A percentile compares a stretch with the other conserved stretches of the same genome.
phyloP scores from a whole-genome alignment of 345 rosid genomes.

The Punica granatum region DNA sequence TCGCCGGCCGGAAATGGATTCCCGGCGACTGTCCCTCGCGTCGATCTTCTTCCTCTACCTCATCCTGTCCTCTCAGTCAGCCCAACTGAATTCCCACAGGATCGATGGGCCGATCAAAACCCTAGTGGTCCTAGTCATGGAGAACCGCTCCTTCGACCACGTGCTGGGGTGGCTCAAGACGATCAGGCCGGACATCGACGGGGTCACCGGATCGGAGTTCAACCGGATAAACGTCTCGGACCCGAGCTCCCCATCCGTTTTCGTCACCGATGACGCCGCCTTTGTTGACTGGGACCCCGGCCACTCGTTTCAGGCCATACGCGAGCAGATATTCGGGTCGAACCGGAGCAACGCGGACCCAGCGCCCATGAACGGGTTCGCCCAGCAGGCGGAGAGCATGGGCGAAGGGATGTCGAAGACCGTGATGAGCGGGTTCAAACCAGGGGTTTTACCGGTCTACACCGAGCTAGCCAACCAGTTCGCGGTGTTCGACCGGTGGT shows the following conservation, averaged over 20 bases:
- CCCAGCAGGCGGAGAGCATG: constrained; percentile 75
- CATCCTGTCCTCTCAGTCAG: constrained; percentile 47
- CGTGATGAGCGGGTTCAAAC: constrained; percentile 89
- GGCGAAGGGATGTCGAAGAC: constrained; percentile 44
- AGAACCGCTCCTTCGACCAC: constrained; percentile 96
- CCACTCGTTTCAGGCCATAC: constrained; percentile 93
- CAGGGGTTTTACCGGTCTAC: constrained; percentile 59
- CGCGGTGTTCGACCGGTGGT: constrained; percentile 93
- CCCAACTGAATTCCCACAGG: constrained; percentile 23
- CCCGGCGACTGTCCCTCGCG: constrained; percentile 28
- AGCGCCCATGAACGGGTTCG: constrained; percentile 88
- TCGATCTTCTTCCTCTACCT: constrained; percentile 38
- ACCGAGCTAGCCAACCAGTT: constrained; percentile 77
- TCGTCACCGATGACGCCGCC: constrained; percentile 67
- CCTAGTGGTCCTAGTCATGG: constrained; percentile 85
- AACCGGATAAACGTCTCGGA: constrained; percentile 55
- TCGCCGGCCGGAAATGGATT: constrained; percentile 23
- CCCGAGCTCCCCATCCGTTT: constrained; percentile 40
- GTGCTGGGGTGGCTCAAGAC: constrained; percentile 92
- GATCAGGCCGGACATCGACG: constrained; percentile 83
- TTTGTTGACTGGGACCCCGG: constrained; percentile 97
- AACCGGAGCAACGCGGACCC: constrained; percentile 35
- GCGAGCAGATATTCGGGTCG: constrained; percentile 95
- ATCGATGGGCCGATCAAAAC: constrained; percentile 93
- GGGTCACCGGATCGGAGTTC: constrained; percentile 64